Percentiles rank a stretch among this genome's conserved stretches.
Evolutionary conservation across 176 grass and related monocot species (phyloP).

Genomic region (Lolium multiflorum): DNA sequence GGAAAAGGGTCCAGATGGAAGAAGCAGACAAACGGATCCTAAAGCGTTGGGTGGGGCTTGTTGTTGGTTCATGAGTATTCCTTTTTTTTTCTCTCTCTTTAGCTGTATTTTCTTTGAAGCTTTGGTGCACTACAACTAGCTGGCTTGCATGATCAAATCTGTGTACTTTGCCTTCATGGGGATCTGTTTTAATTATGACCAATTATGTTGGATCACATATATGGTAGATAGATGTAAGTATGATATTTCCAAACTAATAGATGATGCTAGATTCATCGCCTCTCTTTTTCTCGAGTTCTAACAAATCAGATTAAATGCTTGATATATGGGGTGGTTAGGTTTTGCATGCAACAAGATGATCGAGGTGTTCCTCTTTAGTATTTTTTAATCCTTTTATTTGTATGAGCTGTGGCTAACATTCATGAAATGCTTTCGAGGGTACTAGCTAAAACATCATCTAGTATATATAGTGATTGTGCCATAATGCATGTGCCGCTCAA

Average conservation of each 20-base stretch:
- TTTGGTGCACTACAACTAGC: neutral
- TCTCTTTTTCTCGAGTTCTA: neutral
- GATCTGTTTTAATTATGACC: neutral
- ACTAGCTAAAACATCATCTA: neutral
- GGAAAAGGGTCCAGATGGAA: neutral
- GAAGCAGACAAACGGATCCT: neutral
- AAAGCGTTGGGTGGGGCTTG: neutral
- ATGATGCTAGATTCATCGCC: neutral
- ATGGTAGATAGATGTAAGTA: neutral
- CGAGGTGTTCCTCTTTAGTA: neutral
- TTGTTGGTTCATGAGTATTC: neutral
- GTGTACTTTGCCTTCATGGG: neutral
- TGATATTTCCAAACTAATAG: neutral
- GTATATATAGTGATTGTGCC: neutral
- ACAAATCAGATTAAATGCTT: neutral
- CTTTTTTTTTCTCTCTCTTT: neutral
- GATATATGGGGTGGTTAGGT: neutral
- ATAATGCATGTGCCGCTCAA: too few species aligned
- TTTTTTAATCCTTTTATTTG: neutral
- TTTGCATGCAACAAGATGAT: neutral
- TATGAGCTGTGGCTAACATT: neutral
- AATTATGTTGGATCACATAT: neutral
- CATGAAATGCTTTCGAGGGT: neutral
- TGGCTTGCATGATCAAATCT: neutral
- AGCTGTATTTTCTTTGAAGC: neutral